These are phyloP conservation scores for Neonectria ditissima DNA, from an alignment of 2,329 filamentous ascomycete species.

Conservation along the genomic window DNA sequence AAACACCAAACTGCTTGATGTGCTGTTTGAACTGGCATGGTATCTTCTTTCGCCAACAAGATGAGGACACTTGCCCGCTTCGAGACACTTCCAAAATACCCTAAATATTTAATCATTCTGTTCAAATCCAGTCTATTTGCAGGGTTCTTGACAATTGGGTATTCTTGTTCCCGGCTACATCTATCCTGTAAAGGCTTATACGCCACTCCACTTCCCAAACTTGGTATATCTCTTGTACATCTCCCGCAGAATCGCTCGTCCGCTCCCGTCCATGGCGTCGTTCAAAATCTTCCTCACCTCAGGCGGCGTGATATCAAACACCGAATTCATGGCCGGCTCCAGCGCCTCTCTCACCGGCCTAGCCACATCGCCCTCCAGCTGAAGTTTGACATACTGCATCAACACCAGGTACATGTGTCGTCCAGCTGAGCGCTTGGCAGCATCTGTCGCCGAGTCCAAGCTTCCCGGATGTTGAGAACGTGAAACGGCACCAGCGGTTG, in stretches of 20 bases:
- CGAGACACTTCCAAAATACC: constrained; percentile 32
- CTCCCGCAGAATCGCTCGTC: constrained; percentile 68
- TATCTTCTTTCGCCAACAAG: background rate
- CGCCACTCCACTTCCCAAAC: constrained; percentile 74
- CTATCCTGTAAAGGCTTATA: constrained; percentile 51
- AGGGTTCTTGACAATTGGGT: constrained; percentile 23
- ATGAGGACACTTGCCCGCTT: background rate
- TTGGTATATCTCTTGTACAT: constrained; percentile 70
- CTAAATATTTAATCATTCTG: constrained; percentile 33
- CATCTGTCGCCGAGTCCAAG: constrained; percentile 71
- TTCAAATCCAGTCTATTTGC: constrained; percentile 27
- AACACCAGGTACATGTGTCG: constrained; percentile 72
- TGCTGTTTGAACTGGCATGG: background rate
- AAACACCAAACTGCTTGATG: constrained; percentile 44
- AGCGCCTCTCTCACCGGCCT: constrained; percentile 66
- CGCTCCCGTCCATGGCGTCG: constrained; percentile 69
- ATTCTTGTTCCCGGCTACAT: constrained; percentile 25
- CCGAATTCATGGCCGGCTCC: constrained; percentile 68
- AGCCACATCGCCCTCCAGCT: constrained; percentile 66
- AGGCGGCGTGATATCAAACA: constrained; percentile 68
- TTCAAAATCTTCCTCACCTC: constrained; percentile 68
- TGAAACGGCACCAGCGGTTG: constrained; percentile 66
- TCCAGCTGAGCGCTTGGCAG: constrained; percentile 70
- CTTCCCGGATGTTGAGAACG: constrained; percentile 56
- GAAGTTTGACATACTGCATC: constrained; percentile 70